Conservation (phyloP, 192 early-diverging fungal species). For the Mortierella claussenii region DNA sequence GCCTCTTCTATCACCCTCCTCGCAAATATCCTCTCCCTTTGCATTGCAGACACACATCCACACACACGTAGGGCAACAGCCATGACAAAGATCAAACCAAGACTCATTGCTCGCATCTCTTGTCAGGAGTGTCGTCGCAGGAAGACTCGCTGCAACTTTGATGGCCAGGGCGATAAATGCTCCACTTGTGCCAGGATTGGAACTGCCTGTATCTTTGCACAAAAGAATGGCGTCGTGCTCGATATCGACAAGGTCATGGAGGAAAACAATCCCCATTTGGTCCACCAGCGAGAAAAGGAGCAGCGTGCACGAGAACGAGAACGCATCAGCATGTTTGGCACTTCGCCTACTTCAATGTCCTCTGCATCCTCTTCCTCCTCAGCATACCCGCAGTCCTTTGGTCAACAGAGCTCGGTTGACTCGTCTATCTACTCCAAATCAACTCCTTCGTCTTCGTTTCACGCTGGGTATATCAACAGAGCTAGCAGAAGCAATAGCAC, state of each 20-base stretch:
- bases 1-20: too few species aligned
- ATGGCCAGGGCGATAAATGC: constrained; percentile 43
- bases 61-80: too few species aligned
- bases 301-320: constrained; percentile 30
- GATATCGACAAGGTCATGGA: constrained; percentile 49
- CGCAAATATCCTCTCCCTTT: too few species aligned
- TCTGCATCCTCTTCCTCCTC: constrained; percentile 11
- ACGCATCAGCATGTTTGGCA: not conserved
- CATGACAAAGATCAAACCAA: constrained; percentile 52
- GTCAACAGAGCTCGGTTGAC: not conserved
- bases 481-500: constrained; percentile 33
- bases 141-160: constrained; percentile 48
- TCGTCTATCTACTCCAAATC: constrained; percentile 19
- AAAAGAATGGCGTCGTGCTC: constrained; percentile 44
- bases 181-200: constrained; percentile 44
- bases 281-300: constrained; percentile 37
- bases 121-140: constrained; percentile 43
- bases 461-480: constrained; percentile 10
- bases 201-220: constrained; percentile 34
- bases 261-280: constrained; percentile 40
- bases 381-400: not conserved
- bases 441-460: constrained; percentile 25
- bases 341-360: constrained; percentile 9
- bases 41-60: too few species aligned
- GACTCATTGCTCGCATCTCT: constrained; percentile 51